phyloP scores from a whole-genome alignment of 2,329 filamentous ascomycete genomes.

The Ustulina deusta region DNA sequence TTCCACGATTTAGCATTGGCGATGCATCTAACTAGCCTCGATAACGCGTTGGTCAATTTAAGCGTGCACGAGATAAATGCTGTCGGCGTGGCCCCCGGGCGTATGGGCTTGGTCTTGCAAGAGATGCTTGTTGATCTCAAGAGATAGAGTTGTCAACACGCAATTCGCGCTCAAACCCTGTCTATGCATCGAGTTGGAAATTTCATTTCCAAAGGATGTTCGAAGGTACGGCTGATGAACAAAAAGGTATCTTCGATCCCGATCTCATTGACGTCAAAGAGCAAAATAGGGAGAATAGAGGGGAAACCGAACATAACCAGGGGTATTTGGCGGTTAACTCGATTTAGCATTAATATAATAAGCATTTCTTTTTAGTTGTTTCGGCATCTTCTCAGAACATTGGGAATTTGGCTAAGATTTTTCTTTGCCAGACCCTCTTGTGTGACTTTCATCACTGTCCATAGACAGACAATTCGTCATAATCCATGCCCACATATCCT shows the following conservation, averaged over 20 bases:
- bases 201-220: neutral
- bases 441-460: neutral
- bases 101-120: too few relatives aligned
- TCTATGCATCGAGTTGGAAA: neutral
- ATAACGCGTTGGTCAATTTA: too few relatives aligned
- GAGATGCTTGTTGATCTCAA: too few relatives aligned
- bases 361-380: neutral
- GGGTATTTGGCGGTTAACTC: neutral
- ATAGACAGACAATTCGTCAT: neutral
- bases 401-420: neutral
- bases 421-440: neutral
- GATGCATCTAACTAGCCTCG: too few relatives aligned
- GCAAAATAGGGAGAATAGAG: neutral
- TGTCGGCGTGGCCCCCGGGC: too few relatives aligned
- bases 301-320: neutral
- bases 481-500: neutral
- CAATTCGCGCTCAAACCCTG: neutral
- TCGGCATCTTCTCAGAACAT: neutral
- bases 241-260: neutral
- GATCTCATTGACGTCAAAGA: neutral
- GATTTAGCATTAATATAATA: neutral
- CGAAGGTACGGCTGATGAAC: neutral
- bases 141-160: too few relatives aligned
- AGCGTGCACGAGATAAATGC: too few relatives aligned
- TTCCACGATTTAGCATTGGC: too few relatives aligned